Conservation (phyloP, 352 stramenopile species). For the Phytophthora uliginosa region DNA sequence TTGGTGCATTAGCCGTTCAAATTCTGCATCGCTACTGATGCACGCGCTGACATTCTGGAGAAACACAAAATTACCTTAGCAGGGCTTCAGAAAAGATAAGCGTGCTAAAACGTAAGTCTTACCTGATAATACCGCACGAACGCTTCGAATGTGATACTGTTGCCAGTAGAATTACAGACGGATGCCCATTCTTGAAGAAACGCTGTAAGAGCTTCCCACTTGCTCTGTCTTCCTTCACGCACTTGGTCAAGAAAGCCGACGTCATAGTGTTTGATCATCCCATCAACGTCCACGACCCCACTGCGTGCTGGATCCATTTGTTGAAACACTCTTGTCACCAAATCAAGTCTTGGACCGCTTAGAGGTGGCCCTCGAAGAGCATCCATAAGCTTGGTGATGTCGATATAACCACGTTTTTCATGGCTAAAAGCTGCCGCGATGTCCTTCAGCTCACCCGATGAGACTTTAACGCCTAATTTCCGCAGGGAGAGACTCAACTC, state of each 20-base stretch:
- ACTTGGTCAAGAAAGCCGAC: conserved; percentile 79
- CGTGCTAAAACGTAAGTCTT: conserved; percentile 12
- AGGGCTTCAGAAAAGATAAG: not conserved
- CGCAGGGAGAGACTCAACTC: conserved; percentile 74
- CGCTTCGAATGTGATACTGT: conserved; percentile 58
- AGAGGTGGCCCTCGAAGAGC: conserved; percentile 50
- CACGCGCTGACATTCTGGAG: conserved; percentile 84
- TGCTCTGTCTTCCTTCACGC: conserved; percentile 65
- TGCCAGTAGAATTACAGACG: conserved; percentile 34
- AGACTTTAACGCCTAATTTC: conserved; percentile 64
- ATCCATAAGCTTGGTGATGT: conserved; percentile 62
- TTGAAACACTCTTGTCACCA: conserved; percentile 70
- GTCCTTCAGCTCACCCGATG: conserved; percentile 37
- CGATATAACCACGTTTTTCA: conserved; percentile 62
- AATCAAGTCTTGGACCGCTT: conserved; percentile 28
- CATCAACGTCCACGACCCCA: conserved; percentile 60
- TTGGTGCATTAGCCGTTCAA: conserved; percentile 85
- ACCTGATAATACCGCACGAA: conserved; percentile 90
- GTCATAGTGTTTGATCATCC: conserved; percentile 79
- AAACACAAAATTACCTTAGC: not conserved
- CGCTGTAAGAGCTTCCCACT: conserved; percentile 60
- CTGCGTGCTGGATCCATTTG: conserved; percentile 54
- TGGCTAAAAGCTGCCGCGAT: conserved; percentile 59
- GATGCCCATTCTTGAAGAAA: conserved; percentile 83
- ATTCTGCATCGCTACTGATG: conserved; percentile 83